Evolutionary conservation across 148 eudicot species (phyloP), one percentile per base, ranked within the genome.

Genomic region (Cornus controversa): DNA sequence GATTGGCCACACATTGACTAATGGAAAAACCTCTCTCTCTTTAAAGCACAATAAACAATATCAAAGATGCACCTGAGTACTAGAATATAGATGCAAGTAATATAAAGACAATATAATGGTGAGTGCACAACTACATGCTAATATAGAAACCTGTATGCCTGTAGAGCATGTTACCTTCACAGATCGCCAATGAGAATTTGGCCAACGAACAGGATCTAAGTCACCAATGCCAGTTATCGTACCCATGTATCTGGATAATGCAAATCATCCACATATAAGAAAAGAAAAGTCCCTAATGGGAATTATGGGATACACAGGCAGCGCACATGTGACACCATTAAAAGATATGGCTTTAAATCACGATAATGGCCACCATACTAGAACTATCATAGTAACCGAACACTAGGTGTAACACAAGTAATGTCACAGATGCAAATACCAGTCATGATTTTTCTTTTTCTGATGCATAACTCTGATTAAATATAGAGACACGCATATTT

Each of bases 101-200:
- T 60, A 22, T 60, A 60, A 60, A 1, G 2, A 14, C 20, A 20
- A 20, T 18, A n/a, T 5, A 14, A 15, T 18, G 5, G 5, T 54
- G 22, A 54, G 62, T 22, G 25, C 64, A 22, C 6, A 60, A 4
- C 24, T 60, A 60, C 5, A 50, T 60, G 23, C 18, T 14, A 54
- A 54, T 54, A 54, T 14, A 20, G 18, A 50, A 50, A 9, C 57
- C 15, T 50, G 57, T 50, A 50, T 10, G 57, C n/a, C 11, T 4
- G n/a, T 57, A 9, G 22, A 18, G 64, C 64, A 14, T 60, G 8
- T 78, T 82, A 94, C 98, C 94, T 94, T 92, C 66, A 94, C 98
- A 53, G 98, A 93, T 80, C 98, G 89, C 98, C 98, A 94, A 71
- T 94, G 94, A 78, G 98, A 94, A 74, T 89, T 94, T 47, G 97